Percentiles rank a stretch among this genome's conserved stretches.
phyloP scores from a whole-genome alignment of 2,329 filamentous ascomycete genomes.

The Stagonosporopsis cucurbitacearum region DNA sequence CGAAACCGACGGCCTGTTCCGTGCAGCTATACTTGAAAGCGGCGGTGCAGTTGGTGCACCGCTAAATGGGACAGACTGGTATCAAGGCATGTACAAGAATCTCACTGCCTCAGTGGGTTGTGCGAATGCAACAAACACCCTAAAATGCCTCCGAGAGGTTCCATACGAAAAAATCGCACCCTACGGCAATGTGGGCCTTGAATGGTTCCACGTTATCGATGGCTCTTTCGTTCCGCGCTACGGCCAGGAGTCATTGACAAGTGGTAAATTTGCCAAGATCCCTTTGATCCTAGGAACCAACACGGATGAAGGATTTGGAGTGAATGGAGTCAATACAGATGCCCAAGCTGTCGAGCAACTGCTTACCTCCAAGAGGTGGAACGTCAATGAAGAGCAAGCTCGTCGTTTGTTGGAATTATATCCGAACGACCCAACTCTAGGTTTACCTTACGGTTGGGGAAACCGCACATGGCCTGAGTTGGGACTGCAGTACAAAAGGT shows the following conservation, averaged over 20 bases:
- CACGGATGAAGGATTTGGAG: slow-evolving; percentile 68
- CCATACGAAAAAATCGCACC: slow-evolving; percentile 37
- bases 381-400: slow-evolving; percentile 30
- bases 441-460: slow-evolving; percentile 51
- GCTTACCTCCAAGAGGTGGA: slow-evolving; percentile 44
- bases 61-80: slow-evolving; percentile 42
- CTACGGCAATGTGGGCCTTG: slow-evolving; percentile 35
- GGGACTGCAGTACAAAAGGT: slow-evolving; percentile 38
- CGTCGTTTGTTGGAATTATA: slow-evolving; percentile 34
- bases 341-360: slow-evolving; percentile 40
- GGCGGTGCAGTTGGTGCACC: slow-evolving; percentile 41
- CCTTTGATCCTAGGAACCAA: slow-evolving; percentile 69
- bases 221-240: slow-evolving; percentile 32
- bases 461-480: slow-evolving; percentile 40
- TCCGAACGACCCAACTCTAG: slow-evolving; percentile 51
- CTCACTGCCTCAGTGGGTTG: slow-evolving; percentile 37
- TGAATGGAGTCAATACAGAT: slow-evolving; percentile 56
- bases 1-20: slow-evolving; percentile 48
- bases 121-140: slow-evolving; percentile 25
- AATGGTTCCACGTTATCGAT: slow-evolving; percentile 44
- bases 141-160: slow-evolving; percentile 37
- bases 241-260: slow-evolving; percentile 42
- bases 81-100: slow-evolving; percentile 42
- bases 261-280: slow-evolving; percentile 67
- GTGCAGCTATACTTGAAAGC: slow-evolving; percentile 52